These are phyloP conservation scores for Fusarium stilboides DNA, from an alignment of 2,329 filamentous ascomycete species.

Conservation along the genomic window DNA sequence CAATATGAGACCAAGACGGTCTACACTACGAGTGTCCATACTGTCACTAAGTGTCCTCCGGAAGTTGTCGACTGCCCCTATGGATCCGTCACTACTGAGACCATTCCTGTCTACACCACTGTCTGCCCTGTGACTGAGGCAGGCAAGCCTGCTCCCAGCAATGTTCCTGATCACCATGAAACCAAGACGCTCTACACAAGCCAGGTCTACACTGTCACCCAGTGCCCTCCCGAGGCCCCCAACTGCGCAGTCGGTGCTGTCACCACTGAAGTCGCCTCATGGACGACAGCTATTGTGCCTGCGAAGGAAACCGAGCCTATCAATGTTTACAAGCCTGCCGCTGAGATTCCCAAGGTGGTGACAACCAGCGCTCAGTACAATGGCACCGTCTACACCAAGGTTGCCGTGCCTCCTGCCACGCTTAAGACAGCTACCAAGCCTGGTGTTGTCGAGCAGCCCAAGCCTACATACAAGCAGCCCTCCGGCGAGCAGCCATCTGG, in stretches of 20 bases:
- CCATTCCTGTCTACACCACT: slow-evolving; percentile 43
- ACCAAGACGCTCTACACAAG: slow-evolving; percentile 66
- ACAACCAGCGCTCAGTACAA: slow-evolving; percentile 27
- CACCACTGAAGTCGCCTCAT: slow-evolving; percentile 51
- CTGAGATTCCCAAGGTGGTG: slow-evolving; percentile 25
- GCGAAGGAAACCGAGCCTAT: slow-evolving; percentile 39
- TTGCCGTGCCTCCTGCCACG: slow-evolving; percentile 31
- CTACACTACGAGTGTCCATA: slow-evolving; percentile 68
- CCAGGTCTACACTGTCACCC: slow-evolving; percentile 68
- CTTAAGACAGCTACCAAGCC: slow-evolving; percentile 43
- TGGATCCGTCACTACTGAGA: slow-evolving; percentile 53
- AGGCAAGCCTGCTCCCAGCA: slow-evolving; percentile 22
- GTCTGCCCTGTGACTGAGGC: slow-evolving; percentile 36
- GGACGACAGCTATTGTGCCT: slow-evolving; percentile 38
- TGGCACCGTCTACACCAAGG: slow-evolving; percentile 30
- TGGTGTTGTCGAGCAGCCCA: slow-evolving; percentile 32
- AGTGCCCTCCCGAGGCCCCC: slow-evolving; percentile 65
- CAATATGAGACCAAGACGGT: slow-evolving; percentile 57
- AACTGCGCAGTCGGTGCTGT: slow-evolving; percentile 62
- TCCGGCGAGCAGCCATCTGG: slow-evolving; percentile 29
- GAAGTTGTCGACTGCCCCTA: slow-evolving; percentile 66
- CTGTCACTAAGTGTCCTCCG: slow-evolving; percentile 69
- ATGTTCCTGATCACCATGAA: slow-evolving; percentile 36
- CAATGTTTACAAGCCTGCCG: slow-evolving; percentile 30
- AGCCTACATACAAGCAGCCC: slow-evolving; percentile 27